Conservation (phyloP, 345 rosid species). For the Carallia brachiata region DNA sequence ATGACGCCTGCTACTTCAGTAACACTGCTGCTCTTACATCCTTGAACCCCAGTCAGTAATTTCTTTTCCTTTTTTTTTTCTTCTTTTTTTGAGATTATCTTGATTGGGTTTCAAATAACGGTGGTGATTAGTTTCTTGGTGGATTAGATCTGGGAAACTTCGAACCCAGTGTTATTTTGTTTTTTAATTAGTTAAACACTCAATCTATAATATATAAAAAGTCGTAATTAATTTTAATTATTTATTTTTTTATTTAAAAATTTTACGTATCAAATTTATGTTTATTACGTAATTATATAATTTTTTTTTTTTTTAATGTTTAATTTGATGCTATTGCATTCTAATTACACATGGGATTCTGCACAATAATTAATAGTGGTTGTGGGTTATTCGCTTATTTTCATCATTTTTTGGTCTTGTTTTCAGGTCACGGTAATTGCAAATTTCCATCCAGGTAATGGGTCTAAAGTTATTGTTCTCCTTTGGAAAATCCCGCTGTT, state of each 20-base stretch:
- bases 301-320: background rate
- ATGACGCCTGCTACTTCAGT: constrained; percentile 66
- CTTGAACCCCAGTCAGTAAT: constrained; percentile 64
- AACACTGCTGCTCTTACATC: constrained; percentile 73
- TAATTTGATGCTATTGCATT: background rate
- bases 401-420: background rate
- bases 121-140: background rate
- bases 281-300: no score
- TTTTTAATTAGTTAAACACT: background rate
- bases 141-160: constrained; percentile 2
- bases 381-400: background rate
- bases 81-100: background rate
- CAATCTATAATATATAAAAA: no score
- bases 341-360: background rate
- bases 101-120: no score
- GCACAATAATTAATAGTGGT: no score
- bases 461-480: background rate
- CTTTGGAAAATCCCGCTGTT: no score
- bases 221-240: no score
- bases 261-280: no score
- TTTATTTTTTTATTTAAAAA: background rate
- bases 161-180: background rate
- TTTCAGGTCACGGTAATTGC: constrained; percentile 71
- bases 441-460: constrained; percentile 73
- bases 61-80: background rate